Evolutionary conservation across 2,329 filamentous ascomycete genomes (phyloP).

Genomic region (Trichoderma aggressivum): DNA sequence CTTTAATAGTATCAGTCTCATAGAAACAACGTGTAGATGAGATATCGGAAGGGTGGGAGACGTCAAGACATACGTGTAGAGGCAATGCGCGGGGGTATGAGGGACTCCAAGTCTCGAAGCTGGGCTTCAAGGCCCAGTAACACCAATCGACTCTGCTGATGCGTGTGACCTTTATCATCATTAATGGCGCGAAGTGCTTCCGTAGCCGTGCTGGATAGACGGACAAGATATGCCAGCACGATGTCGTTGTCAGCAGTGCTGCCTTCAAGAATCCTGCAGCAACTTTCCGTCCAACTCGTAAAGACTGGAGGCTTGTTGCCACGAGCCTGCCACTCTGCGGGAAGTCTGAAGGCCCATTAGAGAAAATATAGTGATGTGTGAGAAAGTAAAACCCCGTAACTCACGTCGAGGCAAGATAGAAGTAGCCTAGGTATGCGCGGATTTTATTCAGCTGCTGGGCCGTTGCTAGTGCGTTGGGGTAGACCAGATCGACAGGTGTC

Average conservation of each 20-base stretch:
- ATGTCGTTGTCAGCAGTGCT: constrained; percentile 38
- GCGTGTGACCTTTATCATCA: constrained; percentile 27
- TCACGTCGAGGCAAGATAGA: constrained; percentile 43
- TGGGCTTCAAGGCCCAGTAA: constrained; percentile 48
- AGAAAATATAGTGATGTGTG: neutral
- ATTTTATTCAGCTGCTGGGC: constrained; percentile 39
- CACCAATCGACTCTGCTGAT: constrained; percentile 44
- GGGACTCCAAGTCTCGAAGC: constrained; percentile 39
- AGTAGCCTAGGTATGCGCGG: constrained; percentile 46
- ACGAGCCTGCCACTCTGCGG: neutral
- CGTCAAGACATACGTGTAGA: constrained; percentile 21
- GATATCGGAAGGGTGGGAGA: neutral
- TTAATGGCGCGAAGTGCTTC: constrained; percentile 36
- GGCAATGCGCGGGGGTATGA: constrained; percentile 35
- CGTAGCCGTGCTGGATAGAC: constrained; percentile 40
- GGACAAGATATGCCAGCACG: constrained; percentile 42
- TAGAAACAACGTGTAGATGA: neutral
- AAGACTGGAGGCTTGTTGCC: constrained; percentile 25
- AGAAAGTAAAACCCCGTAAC: constrained; percentile 15
- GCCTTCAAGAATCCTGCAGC: constrained; percentile 43
- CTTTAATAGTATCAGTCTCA: constrained; percentile 24
- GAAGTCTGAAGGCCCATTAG: constrained; percentile 30
- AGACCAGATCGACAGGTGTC: neutral
- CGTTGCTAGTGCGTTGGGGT: neutral
- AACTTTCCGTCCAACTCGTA: constrained; percentile 42